Evolutionary conservation across 1,139 yeast genomes (phyloP).

Genomic region (Debaryomyces udenii): DNA sequence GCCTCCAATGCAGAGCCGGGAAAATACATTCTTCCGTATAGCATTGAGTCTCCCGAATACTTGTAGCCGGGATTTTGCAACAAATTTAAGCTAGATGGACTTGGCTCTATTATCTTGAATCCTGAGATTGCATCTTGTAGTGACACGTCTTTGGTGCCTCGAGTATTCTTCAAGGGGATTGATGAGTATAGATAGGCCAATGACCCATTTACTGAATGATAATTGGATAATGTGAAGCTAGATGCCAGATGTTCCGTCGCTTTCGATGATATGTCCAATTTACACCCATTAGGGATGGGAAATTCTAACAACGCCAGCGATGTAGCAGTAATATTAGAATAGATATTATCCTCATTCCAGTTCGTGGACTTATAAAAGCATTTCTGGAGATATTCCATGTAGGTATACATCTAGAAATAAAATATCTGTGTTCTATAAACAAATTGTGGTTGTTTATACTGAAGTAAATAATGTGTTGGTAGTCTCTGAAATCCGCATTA

Average conservation of each 20-base stretch:
- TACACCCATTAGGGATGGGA: slow-evolving; percentile 68
- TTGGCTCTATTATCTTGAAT: slow-evolving; percentile 62
- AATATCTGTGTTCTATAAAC: neutral
- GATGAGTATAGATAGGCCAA: slow-evolving; percentile 80
- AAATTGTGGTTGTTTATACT: slow-evolving; percentile 1
- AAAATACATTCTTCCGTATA: slow-evolving; percentile 84
- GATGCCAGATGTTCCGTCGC: slow-evolving; percentile 75
- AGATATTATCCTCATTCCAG: slow-evolving; percentile 80
- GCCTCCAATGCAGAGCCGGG: slow-evolving; percentile 91
- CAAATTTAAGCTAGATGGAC: slow-evolving; percentile 7
- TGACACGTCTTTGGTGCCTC: slow-evolving; percentile 56
- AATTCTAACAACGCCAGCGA: slow-evolving; percentile 75
- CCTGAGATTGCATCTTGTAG: slow-evolving; percentile 82
- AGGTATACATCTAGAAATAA: slow-evolving; percentile 61
- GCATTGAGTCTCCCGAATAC: slow-evolving; percentile 23
- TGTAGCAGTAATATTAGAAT: slow-evolving; percentile 71
- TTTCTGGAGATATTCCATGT: slow-evolving; percentile 81
- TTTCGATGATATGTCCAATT: slow-evolving; percentile 70
- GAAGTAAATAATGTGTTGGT: neutral
- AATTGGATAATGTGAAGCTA: slow-evolving; percentile 70
- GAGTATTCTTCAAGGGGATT: slow-evolving; percentile 52
- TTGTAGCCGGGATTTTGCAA: slow-evolving; percentile 9
- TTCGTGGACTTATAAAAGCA: slow-evolving; percentile 68
- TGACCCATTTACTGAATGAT: slow-evolving; percentile 76
- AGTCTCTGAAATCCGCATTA: neutral